Percentiles rank a stretch among this genome's conserved stretches.
phyloP scores from a whole-genome alignment of 331 rosid genomes.

The Quercus lobata region DNA sequence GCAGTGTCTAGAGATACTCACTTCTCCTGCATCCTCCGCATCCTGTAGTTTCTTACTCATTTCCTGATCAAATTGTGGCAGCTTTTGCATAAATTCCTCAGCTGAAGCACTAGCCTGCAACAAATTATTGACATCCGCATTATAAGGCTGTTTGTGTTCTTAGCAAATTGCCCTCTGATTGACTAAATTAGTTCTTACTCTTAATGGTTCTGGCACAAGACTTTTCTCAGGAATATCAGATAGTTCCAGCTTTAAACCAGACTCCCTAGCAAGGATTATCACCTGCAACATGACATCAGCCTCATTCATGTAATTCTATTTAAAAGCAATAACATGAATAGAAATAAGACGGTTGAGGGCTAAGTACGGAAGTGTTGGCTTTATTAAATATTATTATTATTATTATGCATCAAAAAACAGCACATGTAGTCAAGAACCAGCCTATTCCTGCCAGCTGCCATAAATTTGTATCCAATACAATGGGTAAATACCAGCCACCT shows the following conservation, averaged over 20 bases:
- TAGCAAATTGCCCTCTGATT: slow-evolving; percentile 5
- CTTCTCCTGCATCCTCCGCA: slow-evolving; percentile 87
- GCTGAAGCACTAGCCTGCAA: slow-evolving; percentile 76
- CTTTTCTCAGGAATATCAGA: slow-evolving; percentile 84
- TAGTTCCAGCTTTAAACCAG: slow-evolving; percentile 86
- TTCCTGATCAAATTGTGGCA: slow-evolving; percentile 67
- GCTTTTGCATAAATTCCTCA: slow-evolving; percentile 79
- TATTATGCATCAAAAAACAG: background rate
- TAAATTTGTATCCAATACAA: background rate
- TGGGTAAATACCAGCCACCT: background rate
- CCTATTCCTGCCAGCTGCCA: background rate
- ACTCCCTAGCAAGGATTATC: slow-evolving; percentile 96
- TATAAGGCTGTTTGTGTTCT: slow-evolving; percentile 10
- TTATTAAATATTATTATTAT: slow-evolving; percentile 3
- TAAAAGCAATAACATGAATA: slow-evolving; percentile 1
- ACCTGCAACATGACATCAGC: slow-evolving; percentile 50
- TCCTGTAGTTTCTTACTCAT: slow-evolving; percentile 52
- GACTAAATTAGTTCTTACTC: slow-evolving; percentile 40
- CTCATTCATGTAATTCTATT: slow-evolving; percentile 13
- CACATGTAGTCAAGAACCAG: slow-evolving; percentile 3
- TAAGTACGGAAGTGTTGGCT: background rate
- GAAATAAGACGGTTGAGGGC: background rate
- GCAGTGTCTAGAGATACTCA: slow-evolving; percentile 43
- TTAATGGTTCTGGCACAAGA: slow-evolving; percentile 88
- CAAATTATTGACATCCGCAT: slow-evolving; percentile 19